Evolutionary conservation across 257 asterid genomes (phyloP), one percentile per base, ranked within the genome.

Genomic region (Capsicum pubescens): DNA sequence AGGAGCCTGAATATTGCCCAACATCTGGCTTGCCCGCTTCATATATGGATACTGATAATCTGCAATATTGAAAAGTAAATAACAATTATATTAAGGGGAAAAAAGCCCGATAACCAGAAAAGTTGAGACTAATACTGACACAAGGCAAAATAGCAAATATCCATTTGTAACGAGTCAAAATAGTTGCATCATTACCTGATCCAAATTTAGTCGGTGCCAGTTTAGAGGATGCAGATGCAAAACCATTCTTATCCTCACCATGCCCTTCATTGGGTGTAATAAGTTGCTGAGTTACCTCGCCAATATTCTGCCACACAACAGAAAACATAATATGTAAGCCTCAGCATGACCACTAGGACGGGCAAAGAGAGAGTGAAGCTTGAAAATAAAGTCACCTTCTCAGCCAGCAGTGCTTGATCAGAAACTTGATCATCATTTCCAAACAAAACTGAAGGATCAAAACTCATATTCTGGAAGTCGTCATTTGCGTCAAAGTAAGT

Each of bases 1-100:
- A 36, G 99, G 97, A 82, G 99, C 97, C 16, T 90, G 92, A 87
- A 93, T 86, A 91, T 90, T 87, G 83, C 94, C 97, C 94, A 95
- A 77, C 98, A 95, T 92, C 3, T 86, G 91, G 82, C 95, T 95
- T 12, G 99, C 96, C 80, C 93, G 86, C 85, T 91, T 91, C 83
- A 89, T 79, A 85, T 88, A 93, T 66, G 98, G 94, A 85, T 91
- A 81, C 63, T 90, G 89, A 82, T 67, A 74, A 87, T 89, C 98
- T 95, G 96, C 84, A 85, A 13, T 58, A 72, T 55, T 46, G 21
- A 74, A 68, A 60, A 74, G 17, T 46, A 86, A 58, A 63, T 67
- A 21, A 7, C 50, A 63, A 79, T 84, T 35, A 85, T 54, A 64
- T n/a, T 14, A 57, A 50, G 46, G 48, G 61, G 13, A 76, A 5